phyloP scores from a whole-genome alignment of 129 eudicot genomes.

The Tagetes erecta region DNA sequence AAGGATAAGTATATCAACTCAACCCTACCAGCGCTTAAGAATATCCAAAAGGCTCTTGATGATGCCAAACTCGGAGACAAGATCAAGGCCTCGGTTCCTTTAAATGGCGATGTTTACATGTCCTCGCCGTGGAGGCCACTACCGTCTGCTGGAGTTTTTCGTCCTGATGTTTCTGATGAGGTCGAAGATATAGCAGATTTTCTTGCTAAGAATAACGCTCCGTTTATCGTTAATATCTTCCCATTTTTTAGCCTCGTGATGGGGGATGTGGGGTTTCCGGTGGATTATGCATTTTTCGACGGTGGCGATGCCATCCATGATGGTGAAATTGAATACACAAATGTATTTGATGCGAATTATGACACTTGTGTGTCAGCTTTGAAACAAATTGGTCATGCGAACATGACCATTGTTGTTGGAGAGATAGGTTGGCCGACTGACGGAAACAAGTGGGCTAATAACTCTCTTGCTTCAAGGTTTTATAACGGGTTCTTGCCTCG shows the following conservation, averaged over 20 bases:
- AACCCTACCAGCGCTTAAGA: slow-evolving; percentile 47
- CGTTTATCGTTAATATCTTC: slow-evolving; percentile 61
- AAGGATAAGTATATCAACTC: slow-evolving; percentile 41
- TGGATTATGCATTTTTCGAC: slow-evolving; percentile 62
- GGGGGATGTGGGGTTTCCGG: slow-evolving; percentile 40
- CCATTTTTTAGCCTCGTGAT: slow-evolving; percentile 56
- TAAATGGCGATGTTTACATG: slow-evolving; percentile 60
- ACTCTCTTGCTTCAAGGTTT: slow-evolving; percentile 42
- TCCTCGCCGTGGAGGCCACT: slow-evolving; percentile 34
- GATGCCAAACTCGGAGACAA: slow-evolving; percentile 51
- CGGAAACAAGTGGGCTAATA: slow-evolving; percentile 43
- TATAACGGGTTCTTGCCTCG: slow-evolving; percentile 50
- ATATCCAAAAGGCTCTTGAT: slow-evolving; percentile 55
- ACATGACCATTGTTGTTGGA: slow-evolving; percentile 49
- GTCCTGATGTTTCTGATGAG: slow-evolving; percentile 43
- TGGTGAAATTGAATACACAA: slow-evolving; percentile 36
- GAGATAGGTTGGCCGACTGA: slow-evolving; percentile 87
- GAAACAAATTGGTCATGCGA: slow-evolving; percentile 36
- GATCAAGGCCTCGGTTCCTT: slow-evolving; percentile 63
- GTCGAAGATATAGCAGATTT: slow-evolving; percentile 48
- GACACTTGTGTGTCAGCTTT: slow-evolving; percentile 59
- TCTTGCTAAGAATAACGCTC: slow-evolving; percentile 39
- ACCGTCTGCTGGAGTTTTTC: slow-evolving; percentile 57
- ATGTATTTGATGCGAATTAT: slow-evolving; percentile 61
- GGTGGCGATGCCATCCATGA: slow-evolving; percentile 45